Percentiles rank a stretch among this genome's conserved stretches.
Evolutionary conservation across 768 basidiomycete species (phyloP).

Genomic region (Hortiboletus flavorubellus): DNA sequence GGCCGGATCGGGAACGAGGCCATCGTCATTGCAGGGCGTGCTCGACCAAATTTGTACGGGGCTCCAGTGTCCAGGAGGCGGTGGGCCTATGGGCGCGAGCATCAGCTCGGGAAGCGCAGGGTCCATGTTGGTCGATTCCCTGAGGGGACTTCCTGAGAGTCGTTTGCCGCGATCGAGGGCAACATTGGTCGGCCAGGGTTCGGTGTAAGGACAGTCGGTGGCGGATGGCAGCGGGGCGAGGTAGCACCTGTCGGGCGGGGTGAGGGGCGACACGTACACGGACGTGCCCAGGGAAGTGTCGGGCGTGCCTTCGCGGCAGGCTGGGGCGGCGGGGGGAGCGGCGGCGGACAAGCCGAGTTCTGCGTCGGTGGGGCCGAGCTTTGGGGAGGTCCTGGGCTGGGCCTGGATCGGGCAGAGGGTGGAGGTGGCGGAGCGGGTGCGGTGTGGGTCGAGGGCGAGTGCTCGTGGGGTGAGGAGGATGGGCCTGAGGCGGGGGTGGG

Average conservation of each 20-base stretch:
- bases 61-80: constrained; percentile 12
- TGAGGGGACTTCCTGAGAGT: constrained; percentile 22
- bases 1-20: neutral
- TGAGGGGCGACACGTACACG: constrained; percentile 15
- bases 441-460: neutral
- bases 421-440: constrained; percentile 13
- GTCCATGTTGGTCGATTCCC: constrained; percentile 7
- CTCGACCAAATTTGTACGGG: constrained; percentile 24
- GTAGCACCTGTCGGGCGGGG: constrained; percentile 24
- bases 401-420: constrained; percentile 3
- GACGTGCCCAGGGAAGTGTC: constrained; percentile 2
- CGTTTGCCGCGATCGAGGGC: constrained; percentile 7
- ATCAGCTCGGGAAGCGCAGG: constrained; percentile 1
- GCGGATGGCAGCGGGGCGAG: constrained; percentile 13
- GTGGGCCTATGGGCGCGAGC: constrained; percentile 8
- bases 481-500: constrained; percentile 19
- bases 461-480: constrained; percentile 19
- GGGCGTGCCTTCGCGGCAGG: neutral
- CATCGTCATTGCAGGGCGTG: constrained; percentile 17
- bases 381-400: constrained; percentile 14
- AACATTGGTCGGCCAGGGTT: constrained; percentile 18
- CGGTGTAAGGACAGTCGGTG: constrained; percentile 21
- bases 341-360: constrained; percentile 17
- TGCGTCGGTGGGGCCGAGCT: constrained; percentile 9
- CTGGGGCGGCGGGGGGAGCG: neutral